Evolutionary conservation across 306 rosid species (phyloP).

Genomic region (Senna siamea): DNA sequence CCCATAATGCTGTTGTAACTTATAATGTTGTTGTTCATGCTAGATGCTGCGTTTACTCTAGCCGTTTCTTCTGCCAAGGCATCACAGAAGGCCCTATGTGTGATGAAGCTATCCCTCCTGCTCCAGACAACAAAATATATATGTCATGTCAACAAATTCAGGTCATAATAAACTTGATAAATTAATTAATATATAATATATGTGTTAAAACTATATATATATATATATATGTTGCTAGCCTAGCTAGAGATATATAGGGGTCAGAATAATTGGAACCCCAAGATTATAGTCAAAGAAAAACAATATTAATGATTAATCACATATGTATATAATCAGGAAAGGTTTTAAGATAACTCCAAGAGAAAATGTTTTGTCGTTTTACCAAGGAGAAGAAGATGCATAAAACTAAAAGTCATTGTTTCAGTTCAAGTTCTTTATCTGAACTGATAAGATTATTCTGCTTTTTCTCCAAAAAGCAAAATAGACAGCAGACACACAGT

Average conservation of each 20-base stretch:
- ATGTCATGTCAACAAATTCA: background rate
- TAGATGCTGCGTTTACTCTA: constrained; percentile 66
- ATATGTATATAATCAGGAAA: constrained; percentile 25
- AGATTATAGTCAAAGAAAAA: constrained; percentile 21
- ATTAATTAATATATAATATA: no score
- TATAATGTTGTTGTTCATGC: constrained; percentile 47
- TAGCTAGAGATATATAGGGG: background rate
- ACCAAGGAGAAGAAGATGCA: constrained; percentile 27
- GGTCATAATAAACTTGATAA: no score
- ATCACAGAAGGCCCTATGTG: constrained; percentile 91
- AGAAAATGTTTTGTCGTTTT: constrained; percentile 48
- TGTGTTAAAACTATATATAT: no score
- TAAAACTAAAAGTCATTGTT: constrained; percentile 31
- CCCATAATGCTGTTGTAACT: constrained; percentile 63
- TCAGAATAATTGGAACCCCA: constrained; percentile 7
- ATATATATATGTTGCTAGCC: no score
- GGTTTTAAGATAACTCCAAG: constrained; percentile 46
- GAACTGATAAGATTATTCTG: constrained; percentile 16
- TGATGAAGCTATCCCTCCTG: constrained; percentile 94
- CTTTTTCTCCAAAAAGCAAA: constrained; percentile 42
- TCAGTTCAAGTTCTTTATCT: constrained; percentile 31
- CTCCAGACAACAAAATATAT: constrained; percentile 6
- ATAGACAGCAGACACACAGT: constrained; percentile 16
- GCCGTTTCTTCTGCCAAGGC: constrained; percentile 98
- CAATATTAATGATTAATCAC: constrained; percentile 17